Evolutionary conservation across 192 early-diverging fungal species (phyloP), one percentile per base, ranked within the genome.

Genomic region (Coemansia interrupta): DNA sequence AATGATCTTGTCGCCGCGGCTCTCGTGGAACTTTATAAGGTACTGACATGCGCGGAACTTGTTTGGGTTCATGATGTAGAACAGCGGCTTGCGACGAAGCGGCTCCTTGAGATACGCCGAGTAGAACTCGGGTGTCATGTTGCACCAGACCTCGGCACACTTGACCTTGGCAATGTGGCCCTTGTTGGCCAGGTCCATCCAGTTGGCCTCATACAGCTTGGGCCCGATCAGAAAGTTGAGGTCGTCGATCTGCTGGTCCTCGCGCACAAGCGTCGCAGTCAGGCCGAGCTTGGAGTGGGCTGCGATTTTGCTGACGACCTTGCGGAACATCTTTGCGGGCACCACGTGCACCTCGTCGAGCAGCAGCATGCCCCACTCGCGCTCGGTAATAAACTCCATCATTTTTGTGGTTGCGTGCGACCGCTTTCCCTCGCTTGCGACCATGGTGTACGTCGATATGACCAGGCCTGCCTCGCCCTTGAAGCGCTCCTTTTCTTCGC

Each of bases 301-400:
- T 5, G 89, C 84, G 54, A 97, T 92, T 5, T 86, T 87, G 4
- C 92, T 93, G 23, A 99, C 82, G 9, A 97, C 95, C 44, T 87
- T 90, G 56, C 92, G 84, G 72, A 99, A 98, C 83, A 97, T 93
- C 61, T 92, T 91, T 32, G 95, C 94, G 4, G 97, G 97, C 14
- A 95, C 94, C 24, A 99, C 96, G 61, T 99, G 97, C 5, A 99
- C 97, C 73, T 99, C 97, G 60, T 99, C 97, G 32, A 99, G 74
- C 13, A 99, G 68, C 60, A 99, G 76, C 63, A 99, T 91, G 3
- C 97, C 97, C 97, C 97, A 99, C 70, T 99, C 96, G 38, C 86
- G 86, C 19, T 83, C 83, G 42, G 83, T 81, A 20, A 99, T 75
- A 66, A 94, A 97, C 40, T 95, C 86, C 91, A 99, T 93, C 89